These are phyloP conservation scores for Penicillium samsonianum DNA, from an alignment of 495 filamentous ascomycete species.

Conservation along the genomic window DNA sequence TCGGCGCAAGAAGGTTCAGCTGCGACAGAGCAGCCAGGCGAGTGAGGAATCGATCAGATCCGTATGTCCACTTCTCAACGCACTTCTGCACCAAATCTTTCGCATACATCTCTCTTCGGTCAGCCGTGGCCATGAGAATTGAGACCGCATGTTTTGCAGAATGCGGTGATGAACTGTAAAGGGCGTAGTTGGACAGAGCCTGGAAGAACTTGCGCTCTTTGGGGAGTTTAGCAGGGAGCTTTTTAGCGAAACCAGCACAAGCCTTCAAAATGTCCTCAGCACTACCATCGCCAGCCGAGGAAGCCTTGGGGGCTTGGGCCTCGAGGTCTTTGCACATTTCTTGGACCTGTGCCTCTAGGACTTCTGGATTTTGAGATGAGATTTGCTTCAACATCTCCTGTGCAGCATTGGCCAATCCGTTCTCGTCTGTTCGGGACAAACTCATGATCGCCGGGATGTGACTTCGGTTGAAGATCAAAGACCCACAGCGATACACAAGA, in stretches of 20 bases:
- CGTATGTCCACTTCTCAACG: constrained; percentile 75
- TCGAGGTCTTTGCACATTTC: constrained; percentile 87
- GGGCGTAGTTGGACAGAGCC: constrained; percentile 75
- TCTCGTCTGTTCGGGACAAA: constrained; percentile 76
- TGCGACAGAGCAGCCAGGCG: constrained; percentile 82
- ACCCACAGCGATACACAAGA: constrained; percentile 79
- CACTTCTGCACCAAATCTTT: constrained; percentile 77
- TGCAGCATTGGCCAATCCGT: constrained; percentile 72
- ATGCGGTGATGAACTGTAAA: constrained; percentile 76
- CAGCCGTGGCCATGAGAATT: constrained; percentile 77
- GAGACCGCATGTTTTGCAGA: constrained; percentile 92
- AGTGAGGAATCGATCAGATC: constrained; percentile 73
- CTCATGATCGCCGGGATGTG: constrained; percentile 90
- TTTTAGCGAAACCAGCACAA: constrained; percentile 83
- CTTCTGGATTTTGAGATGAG: constrained; percentile 79
- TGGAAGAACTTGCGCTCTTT: constrained; percentile 82
- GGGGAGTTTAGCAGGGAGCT: constrained; percentile 81
- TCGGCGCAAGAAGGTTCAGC: constrained; percentile 73
- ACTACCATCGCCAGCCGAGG: constrained; percentile 62
- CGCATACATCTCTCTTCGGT: constrained; percentile 82
- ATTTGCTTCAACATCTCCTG: constrained; percentile 94
- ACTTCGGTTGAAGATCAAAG: constrained; percentile 88
- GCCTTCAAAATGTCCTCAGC: constrained; percentile 90
- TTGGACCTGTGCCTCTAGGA: constrained; percentile 88
- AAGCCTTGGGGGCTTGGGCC: constrained; percentile 70